Conservation (phyloP, 164 flowering plant genomes). For the Aristolochia fimbriata region DNA sequence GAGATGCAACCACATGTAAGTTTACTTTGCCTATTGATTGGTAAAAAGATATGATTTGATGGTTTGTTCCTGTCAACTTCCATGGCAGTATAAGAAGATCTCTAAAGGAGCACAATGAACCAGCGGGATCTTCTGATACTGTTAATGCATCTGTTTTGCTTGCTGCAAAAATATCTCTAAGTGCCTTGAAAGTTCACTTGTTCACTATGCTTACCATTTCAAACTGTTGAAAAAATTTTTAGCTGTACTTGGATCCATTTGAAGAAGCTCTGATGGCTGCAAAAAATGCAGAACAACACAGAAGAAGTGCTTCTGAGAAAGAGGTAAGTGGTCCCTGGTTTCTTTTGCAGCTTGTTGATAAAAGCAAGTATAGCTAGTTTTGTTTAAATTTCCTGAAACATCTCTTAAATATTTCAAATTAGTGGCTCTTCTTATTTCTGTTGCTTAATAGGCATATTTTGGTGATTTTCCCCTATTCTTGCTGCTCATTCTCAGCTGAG, state of each 20-base stretch:
- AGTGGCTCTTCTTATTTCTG: too few relatives aligned
- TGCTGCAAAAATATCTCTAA: background rate
- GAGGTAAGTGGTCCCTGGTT: conserved; percentile 35
- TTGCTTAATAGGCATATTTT: too few relatives aligned
- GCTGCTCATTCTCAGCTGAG: too few relatives aligned
- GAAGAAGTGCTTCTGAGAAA: conserved; percentile 86
- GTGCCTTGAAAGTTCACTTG: background rate
- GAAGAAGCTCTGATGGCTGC: conserved; percentile 63
- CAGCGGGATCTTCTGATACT: background rate
- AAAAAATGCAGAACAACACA: conserved; percentile 64
- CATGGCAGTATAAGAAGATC: too few relatives aligned
- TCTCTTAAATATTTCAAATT: background rate
- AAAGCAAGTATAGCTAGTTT: background rate
- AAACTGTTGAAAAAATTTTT: conserved; percentile 3
- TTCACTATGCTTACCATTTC: background rate
- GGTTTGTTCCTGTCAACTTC: background rate
- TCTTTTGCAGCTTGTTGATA: conserved; percentile 2
- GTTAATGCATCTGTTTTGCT: background rate
- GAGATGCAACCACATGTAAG: conserved; percentile 94
- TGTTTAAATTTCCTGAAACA: background rate
- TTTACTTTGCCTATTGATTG: conserved; percentile 4
- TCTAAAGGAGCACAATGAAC: background rate
- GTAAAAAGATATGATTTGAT: background rate
- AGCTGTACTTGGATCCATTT: conserved; percentile 86
- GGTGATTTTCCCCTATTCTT: too few relatives aligned